Evolutionary conservation across 139 green algal genomes (phyloP), one percentile per base, ranked within the genome.

Genomic region (Asterochloris sp.): DNA sequence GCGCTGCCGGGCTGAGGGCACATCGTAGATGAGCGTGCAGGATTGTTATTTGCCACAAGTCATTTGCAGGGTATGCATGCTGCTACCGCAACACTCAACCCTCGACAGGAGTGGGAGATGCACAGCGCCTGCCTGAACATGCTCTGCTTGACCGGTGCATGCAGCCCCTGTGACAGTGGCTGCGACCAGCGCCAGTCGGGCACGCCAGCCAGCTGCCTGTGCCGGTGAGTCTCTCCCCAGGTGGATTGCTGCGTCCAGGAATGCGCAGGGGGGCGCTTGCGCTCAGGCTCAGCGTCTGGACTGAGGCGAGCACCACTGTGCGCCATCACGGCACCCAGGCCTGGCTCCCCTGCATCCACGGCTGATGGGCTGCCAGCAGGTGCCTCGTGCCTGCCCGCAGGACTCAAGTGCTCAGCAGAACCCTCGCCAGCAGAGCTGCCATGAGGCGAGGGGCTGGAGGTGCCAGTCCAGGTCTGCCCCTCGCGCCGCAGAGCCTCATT

Each of bases 121-220:
- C 23, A 12, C 9, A 13, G 19, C 24, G 11, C n/a, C 0, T 73
- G 73, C 69, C 73, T 84, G 27, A 64, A 76, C 0, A 71, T 16
- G 21, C 69, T 81, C 68, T 85, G 82, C 1, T 67, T 21, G 21
- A 85, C 10, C 10, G 83, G 76, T 8, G 61, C 83, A 19, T 89
- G 87, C 11, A 54, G 78, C 0, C 87, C 87, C 12, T 81, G 26
- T n/a, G 81, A 84, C 74, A 82, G 81, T 9, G 87, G 85, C 79
- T 90, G 87, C 12, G 82, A 84, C 71, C 83, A 90, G n/a, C 78
- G 78, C 14, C 69, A 82, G 63, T 82, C 78, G 6, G 78, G 78
- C 63, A 82, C 78, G 73, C 73, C 73, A 61, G 73, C 78, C 26
- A 74, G 73, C 61, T 82, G 78, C 23, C 62, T 73, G 23, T 66